A percentile compares a stretch with the other conserved stretches of the same genome.
Evolutionary conservation across 257 asterid species (phyloP).

Genomic region (Fraxinus pennsylvanica): DNA sequence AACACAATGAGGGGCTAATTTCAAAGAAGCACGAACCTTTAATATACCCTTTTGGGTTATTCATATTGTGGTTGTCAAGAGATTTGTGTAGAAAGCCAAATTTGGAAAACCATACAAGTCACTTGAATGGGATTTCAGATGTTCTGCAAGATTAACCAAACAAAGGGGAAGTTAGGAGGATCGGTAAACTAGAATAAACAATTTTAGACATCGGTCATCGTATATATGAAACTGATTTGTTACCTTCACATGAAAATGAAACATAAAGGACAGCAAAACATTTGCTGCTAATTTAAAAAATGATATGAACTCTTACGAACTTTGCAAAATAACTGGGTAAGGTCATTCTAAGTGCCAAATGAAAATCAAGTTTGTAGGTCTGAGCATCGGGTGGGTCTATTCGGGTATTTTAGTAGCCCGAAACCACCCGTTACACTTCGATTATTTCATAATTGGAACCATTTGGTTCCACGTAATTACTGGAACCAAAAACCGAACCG

Average conservation of each 20-base stretch:
- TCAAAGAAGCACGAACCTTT: too few species aligned
- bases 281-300: neutral
- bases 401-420: too few species aligned
- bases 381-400: too few species aligned
- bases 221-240: neutral
- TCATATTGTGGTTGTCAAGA: too few species aligned
- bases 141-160: neutral
- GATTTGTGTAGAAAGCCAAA: too few species aligned
- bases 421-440: too few species aligned
- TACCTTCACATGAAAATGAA: neutral
- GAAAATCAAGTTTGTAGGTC: neutral
- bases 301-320: neutral
- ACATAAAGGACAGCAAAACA: neutral
- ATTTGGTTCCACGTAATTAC: too few species aligned
- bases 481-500: too few species aligned
- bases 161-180: neutral
- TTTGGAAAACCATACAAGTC: too few species aligned
- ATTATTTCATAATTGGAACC: too few species aligned
- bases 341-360: constrained; percentile 5
- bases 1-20: too few species aligned
- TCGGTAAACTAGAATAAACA: neutral
- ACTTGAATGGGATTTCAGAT: neutral
- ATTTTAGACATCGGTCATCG: neutral
- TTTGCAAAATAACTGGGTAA: neutral
- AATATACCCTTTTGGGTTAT: too few species aligned